phyloP scores from a whole-genome alignment of 371 early-diverging fungal species.

The Gilbertella persicaria region DNA sequence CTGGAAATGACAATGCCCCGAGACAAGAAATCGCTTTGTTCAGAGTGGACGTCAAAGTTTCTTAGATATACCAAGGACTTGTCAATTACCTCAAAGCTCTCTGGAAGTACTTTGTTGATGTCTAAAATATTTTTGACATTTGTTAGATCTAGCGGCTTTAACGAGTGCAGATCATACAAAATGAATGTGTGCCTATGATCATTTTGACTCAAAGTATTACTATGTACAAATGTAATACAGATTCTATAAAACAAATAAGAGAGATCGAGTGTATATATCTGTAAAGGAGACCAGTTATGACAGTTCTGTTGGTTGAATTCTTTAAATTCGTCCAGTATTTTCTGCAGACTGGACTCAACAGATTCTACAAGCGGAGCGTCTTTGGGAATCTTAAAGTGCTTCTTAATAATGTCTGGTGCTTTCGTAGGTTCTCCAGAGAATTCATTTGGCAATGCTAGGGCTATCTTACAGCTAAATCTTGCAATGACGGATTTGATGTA shows the following conservation, averaged over 20 bases:
- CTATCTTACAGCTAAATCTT: slow-evolving; percentile 10
- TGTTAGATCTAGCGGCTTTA: slow-evolving; percentile 9
- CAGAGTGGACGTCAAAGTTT: slow-evolving; percentile 8
- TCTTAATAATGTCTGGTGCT: not conserved
- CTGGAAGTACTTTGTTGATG: slow-evolving; percentile 1
- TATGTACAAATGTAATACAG: slow-evolving; percentile 8
- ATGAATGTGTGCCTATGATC: not conserved
- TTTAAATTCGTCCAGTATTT: slow-evolving; percentile 6
- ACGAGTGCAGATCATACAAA: not conserved
- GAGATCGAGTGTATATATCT: slow-evolving; percentile 17
- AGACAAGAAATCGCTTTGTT: slow-evolving; percentile 8
- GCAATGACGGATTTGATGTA: slow-evolving; percentile 26
- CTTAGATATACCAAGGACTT: slow-evolving; percentile 1
- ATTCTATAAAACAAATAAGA: slow-evolving; percentile 12
- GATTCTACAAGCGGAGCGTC: too few relatives aligned
- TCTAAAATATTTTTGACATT: slow-evolving; percentile 8
- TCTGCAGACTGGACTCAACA: not conserved
- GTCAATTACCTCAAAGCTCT: slow-evolving; percentile 1
- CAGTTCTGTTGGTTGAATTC: slow-evolving; percentile 9
- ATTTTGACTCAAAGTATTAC: not conserved
- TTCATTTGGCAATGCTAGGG: slow-evolving; percentile 11
- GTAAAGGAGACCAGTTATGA: slow-evolving; percentile 9
- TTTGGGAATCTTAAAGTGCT: not conserved
- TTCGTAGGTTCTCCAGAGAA: not conserved
- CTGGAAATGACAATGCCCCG: slow-evolving; percentile 11